Percentiles rank a stretch among this genome's conserved stretches.
These are phyloP conservation scores for Penstemon barbatus DNA, from an alignment of 257 asterid species.

Conservation along the genomic window DNA sequence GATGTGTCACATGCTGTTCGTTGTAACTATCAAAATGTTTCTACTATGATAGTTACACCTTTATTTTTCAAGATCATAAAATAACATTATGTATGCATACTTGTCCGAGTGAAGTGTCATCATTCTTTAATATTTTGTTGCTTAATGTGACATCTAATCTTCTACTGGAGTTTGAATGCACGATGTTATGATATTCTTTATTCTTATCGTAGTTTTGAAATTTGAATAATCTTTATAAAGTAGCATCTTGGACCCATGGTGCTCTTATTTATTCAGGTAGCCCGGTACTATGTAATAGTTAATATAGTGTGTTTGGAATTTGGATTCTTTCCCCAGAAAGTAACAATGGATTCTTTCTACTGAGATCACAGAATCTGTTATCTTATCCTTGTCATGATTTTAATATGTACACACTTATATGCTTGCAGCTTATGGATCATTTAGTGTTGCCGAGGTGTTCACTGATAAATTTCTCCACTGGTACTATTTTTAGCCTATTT, in stretches of 20 bases:
- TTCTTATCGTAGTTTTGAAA: conserved; percentile 1
- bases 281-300: conserved; percentile 5
- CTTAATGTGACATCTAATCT: conserved; percentile 16
- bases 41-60: background rate
- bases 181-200: background rate
- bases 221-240: background rate
- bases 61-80: background rate
- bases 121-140: background rate
- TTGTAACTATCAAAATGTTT: background rate
- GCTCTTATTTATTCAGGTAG: conserved; percentile 4
- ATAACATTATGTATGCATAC: background rate
- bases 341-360: conserved; percentile 1
- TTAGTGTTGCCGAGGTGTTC: conserved; percentile 70
- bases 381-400: conserved; percentile 28
- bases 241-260: background rate
- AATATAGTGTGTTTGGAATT: conserved; percentile 5
- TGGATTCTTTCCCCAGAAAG: conserved; percentile 15
- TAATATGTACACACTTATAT: background rate
- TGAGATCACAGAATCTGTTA: conserved; percentile 2
- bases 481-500: conserved; percentile 41
- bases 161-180: background rate
- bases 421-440: conserved; percentile 95
- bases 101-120: conserved; percentile 2
- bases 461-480: conserved; percentile 78
- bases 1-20: background rate